Evolutionary conservation across 345 rosid genomes (phyloP).

Genomic region (Ceriops tagal): DNA sequence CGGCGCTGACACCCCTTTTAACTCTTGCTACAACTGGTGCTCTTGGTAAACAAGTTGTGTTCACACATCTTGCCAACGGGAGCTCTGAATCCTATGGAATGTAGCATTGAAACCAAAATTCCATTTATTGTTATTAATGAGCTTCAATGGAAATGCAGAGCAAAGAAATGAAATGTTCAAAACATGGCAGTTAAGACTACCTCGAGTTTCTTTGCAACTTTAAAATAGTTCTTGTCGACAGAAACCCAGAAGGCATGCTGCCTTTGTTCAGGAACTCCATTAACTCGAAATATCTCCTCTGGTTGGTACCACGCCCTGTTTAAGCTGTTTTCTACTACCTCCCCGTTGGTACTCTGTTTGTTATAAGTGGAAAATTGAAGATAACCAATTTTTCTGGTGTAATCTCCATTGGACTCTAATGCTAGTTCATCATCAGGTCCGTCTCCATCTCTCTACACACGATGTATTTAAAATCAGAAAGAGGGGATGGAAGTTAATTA

Average conservation of each 20-base stretch:
- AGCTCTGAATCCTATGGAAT: constrained; percentile 40
- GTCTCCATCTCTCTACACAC: constrained; percentile 50
- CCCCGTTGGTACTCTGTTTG: constrained; percentile 7
- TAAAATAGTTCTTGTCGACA: constrained; percentile 41
- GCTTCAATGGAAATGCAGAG: no score
- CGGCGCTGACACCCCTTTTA: constrained; percentile 52
- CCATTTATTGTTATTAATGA: no score
- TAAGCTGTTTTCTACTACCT: constrained; percentile 37
- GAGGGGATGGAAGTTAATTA: background rate
- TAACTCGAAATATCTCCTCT: constrained; percentile 61
- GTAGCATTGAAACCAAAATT: background rate
- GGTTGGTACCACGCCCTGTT: constrained; percentile 75
- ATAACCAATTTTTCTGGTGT: constrained; percentile 55
- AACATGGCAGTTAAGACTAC: constrained; percentile 17
- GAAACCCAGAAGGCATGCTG: constrained; percentile 66
- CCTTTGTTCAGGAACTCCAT: constrained; percentile 65
- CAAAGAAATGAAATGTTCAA: no score
- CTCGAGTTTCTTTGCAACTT: constrained; percentile 42
- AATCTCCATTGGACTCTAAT: constrained; percentile 65
- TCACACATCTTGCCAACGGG: constrained; percentile 39
- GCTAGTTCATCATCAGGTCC: constrained; percentile 51
- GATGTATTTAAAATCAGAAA: background rate
- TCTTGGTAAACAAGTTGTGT: constrained; percentile 61
- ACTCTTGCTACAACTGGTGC: constrained; percentile 46
- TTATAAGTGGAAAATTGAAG: constrained; percentile 40